phyloP scores from a whole-genome alignment of 441 rosid species.

The Erodium moschatum region DNA sequence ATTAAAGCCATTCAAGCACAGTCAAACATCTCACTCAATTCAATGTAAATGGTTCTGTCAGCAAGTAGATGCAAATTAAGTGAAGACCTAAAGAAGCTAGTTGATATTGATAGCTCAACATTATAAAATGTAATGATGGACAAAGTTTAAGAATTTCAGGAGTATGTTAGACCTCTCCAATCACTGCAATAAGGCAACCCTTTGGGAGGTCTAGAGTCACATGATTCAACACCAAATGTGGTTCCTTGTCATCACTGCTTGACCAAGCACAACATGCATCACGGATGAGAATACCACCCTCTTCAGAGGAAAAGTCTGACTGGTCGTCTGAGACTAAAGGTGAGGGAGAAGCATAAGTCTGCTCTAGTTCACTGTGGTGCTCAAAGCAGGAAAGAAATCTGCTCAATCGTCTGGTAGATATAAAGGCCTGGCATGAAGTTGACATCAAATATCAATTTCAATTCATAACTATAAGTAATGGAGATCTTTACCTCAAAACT shows the following conservation, averaged over 20 bases:
- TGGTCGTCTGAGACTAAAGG: conserved; percentile 25
- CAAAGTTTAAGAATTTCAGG: conserved; percentile 12
- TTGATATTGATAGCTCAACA: neutral
- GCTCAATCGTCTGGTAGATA: conserved; percentile 75
- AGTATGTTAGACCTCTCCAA: conserved; percentile 64
- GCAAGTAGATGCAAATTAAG: neutral
- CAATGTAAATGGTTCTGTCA: conserved; percentile 1
- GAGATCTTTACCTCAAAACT: conserved; percentile 14
- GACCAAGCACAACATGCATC: conserved; percentile 76
- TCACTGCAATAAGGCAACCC: conserved; percentile 58
- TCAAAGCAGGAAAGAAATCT: conserved; percentile 67
- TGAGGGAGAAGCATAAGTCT: conserved; percentile 20
- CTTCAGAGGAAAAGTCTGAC: conserved; percentile 31
- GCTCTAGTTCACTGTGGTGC: conserved; percentile 26
- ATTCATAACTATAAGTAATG: conserved; percentile 14
- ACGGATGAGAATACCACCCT: conserved; percentile 40
- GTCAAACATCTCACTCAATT: neutral
- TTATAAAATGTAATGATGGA: neutral
- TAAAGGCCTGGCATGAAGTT: conserved; percentile 50
- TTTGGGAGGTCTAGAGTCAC: conserved; percentile 53
- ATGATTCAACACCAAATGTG: conserved; percentile 45
- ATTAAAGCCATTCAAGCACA: neutral
- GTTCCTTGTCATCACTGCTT: conserved; percentile 33
- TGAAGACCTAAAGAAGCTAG: conserved; percentile 9
- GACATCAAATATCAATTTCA: conserved; percentile 18